phyloP scores from a whole-genome alignment of 768 basidiomycete genomes.

The Mycena rebaudengoi region DNA sequence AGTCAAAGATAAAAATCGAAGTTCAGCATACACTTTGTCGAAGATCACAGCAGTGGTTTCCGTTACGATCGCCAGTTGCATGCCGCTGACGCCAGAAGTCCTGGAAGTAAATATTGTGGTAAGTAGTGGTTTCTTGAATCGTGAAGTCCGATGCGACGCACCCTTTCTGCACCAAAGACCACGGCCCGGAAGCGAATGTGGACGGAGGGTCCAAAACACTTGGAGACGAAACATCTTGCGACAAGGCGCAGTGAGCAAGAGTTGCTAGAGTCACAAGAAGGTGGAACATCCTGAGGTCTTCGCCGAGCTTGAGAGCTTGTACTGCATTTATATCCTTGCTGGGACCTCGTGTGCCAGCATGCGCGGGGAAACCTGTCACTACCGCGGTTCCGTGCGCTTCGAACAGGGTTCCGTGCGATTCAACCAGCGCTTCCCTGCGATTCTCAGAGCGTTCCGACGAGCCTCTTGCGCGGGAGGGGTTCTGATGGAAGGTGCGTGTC shows the following conservation, averaged over 20 bases:
- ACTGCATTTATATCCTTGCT: background rate
- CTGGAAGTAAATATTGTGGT: slow-evolving; percentile 13
- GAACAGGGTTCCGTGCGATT: background rate
- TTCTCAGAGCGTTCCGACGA: background rate
- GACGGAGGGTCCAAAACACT: slow-evolving; percentile 6
- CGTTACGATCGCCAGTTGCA: slow-evolving; percentile 25
- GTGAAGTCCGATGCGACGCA: slow-evolving; percentile 1
- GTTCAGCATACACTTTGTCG: slow-evolving; percentile 30
- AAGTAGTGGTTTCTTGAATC: background rate
- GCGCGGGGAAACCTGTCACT: background rate
- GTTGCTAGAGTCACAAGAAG: slow-evolving; percentile 11
- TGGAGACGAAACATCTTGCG: slow-evolving; percentile 11
- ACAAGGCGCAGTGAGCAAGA: background rate
- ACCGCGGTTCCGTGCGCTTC: background rate
- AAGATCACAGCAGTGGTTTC: slow-evolving; percentile 30
- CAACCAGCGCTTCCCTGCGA: slow-evolving; percentile 7
- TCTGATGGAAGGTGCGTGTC: slow-evolving; percentile 8
- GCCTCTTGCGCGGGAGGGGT: slow-evolving; percentile 5
- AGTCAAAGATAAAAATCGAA: background rate
- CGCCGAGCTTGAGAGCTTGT: slow-evolving; percentile 1
- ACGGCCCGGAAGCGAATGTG: slow-evolving; percentile 10
- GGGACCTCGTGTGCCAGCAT: background rate
- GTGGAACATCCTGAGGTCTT: slow-evolving; percentile 4
- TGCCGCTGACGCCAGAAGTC: slow-evolving; percentile 30
- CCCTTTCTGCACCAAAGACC: slow-evolving; percentile 15